Percentiles rank a stretch among this genome's conserved stretches.
Evolutionary conservation across 345 rosid species (phyloP).

Genomic region (Brassica juncea): DNA sequence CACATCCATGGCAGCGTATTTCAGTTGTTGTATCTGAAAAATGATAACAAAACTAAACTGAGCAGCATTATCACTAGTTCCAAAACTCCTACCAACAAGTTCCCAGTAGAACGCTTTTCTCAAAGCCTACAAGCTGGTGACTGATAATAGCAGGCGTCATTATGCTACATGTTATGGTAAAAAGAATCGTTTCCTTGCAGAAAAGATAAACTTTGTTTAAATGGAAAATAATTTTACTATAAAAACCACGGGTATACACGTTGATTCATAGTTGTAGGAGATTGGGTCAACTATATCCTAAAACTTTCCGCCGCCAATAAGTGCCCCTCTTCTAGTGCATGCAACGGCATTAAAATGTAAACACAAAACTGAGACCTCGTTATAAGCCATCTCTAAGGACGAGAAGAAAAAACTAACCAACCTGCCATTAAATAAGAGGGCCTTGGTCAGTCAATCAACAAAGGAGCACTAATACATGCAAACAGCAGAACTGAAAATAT

Average conservation of each 20-base stretch:
- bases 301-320: constrained; percentile 46
- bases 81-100: background rate
- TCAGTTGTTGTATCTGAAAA: constrained; percentile 7
- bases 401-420: constrained; percentile 22
- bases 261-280: constrained; percentile 33
- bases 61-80: background rate
- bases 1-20: constrained; percentile 13
- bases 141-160: background rate
- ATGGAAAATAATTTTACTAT: constrained; percentile 1
- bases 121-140: constrained; percentile 22
- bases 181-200: constrained; percentile 13
- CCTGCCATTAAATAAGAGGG: constrained; percentile 41
- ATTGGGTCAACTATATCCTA: constrained; percentile 35
- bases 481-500: background rate
- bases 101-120: background rate
- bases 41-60: background rate
- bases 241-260: constrained; percentile 30
- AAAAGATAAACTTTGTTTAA: constrained; percentile 16
- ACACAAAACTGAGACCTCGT: constrained; percentile 36
- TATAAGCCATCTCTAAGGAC: constrained; percentile 25
- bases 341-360: constrained; percentile 20
- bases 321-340: constrained; percentile 46
- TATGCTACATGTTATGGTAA: background rate
- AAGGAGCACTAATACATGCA: background rate
- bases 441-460: constrained; percentile 10